Evolutionary conservation across 306 rosid species (phyloP), one percentile per base, ranked within the genome.

Genomic region (Citrullus mucosospermus): DNA sequence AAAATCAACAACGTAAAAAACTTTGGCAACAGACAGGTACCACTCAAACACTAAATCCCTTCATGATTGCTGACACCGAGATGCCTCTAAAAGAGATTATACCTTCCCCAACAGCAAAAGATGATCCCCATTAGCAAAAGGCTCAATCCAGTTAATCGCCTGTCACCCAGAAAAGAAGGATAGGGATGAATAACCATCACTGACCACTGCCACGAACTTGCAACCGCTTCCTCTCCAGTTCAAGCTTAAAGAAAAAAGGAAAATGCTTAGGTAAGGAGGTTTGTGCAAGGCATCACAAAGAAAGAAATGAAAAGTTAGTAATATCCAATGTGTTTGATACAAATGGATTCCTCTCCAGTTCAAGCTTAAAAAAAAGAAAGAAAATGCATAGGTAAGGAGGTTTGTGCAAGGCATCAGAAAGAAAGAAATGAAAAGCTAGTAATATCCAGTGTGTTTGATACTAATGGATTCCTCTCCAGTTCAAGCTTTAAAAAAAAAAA

Each of bases 171-270:
- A 55, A 34, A 76, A 6, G 63, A 58, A 76, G 67, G 68, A 57
- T 57, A 12, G 15, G 38, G 78, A 70, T 44, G 18, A 34, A 57
- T 55, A 85, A 65, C 85, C 80, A 43, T 86, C 80, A 91, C 81
- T 84, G 95, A 79, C 91, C 89, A 79, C 87, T 69, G 63, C 82
- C 68, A 63, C 93, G 97, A 81, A 83, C 83, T 75, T 90, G 97
- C 86, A 94, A 81, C 87, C 94, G 92, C 88, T 90, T 92, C 88
- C 94, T 90, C 88, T 90, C 97, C 2, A 87, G 66, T 80, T 90
- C 98, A 74, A 94, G 91, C 97, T 94, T 80, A 75, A 86, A 30
- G 66, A 32, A 63, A 51, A 73, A 34, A 58, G 54, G 67, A 61
- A 58, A 41, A 44, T 65, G 36, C 67, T 39, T 83, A 72, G 82